Percentiles rank a stretch among this genome's conserved stretches.
Conservation (phyloP, 352 stramenopile genomes). For the Phytopythium montanum region DNA sequence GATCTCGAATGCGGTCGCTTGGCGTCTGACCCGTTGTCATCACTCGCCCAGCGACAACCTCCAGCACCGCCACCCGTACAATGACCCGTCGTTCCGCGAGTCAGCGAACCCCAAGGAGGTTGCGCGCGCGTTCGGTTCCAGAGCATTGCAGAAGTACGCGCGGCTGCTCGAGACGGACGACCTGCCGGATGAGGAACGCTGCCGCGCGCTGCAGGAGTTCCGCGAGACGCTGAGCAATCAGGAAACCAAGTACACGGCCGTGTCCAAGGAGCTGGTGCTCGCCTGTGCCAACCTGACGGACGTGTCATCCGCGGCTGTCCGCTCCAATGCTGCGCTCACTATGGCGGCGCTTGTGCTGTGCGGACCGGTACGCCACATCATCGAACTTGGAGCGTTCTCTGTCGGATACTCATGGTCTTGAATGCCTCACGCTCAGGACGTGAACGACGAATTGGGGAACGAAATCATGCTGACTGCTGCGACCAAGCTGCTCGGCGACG, state of each 20-base stretch:
- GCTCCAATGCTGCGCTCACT: conserved; percentile 35
- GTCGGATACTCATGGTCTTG: neutral
- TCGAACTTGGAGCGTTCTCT: neutral
- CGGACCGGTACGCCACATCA: conserved; percentile 27
- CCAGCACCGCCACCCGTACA: conserved; percentile 53
- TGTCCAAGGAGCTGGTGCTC: conserved; percentile 48
- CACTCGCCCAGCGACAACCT: conserved; percentile 46
- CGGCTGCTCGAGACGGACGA: conserved; percentile 56
- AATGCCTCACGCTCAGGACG: conserved; percentile 13
- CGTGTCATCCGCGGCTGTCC: conserved; percentile 33
- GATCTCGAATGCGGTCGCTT: neutral
- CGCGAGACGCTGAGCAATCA: conserved; percentile 54
- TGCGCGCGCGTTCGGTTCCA: conserved; percentile 46
- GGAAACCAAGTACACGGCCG: conserved; percentile 49
- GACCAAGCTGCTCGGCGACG: conserved; percentile 34
- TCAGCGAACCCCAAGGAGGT: conserved; percentile 56
- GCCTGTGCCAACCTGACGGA: conserved; percentile 47
- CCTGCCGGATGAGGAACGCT: conserved; percentile 48
- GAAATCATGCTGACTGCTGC: conserved; percentile 51
- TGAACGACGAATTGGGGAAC: conserved; percentile 38
- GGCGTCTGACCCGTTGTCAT: neutral
- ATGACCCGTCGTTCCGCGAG: conserved; percentile 49
- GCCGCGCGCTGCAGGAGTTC: conserved; percentile 40
- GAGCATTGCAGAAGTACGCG: conserved; percentile 53
- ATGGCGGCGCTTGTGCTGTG: conserved; percentile 56